Evolutionary conservation across 2,329 filamentous ascomycete species (phyloP), one percentile per base, ranked within the genome.

Genomic region (Clarireedia hainanense): DNA sequence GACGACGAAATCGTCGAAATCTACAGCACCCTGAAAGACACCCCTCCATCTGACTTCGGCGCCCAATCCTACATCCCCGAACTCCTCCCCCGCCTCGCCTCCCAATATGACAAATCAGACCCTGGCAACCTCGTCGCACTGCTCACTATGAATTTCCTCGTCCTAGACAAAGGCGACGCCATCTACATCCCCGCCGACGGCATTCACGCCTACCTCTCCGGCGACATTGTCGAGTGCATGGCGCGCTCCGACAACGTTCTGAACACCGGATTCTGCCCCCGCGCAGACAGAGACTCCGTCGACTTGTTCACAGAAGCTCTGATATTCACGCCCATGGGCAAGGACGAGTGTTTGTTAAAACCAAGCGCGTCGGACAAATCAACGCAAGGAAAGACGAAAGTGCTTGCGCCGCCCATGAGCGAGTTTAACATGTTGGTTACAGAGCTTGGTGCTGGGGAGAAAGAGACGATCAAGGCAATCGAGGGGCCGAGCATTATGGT

Each of bases 221-320:
- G 89, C 54, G 91, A 97, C 68, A 96, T 97, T 63, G 89, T 97
- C 69, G 92, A 97, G 74, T 97, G 92, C 78, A 97, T 97, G 92
- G 92, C 92, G 0, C 86, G 89, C 6, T 95, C 89, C n/a, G 92
- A 97, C 78, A 97, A 97, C 62, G 86, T 91, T 2, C 74, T 91
- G 50, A 88, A 88, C 68, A 82, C 80, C 0, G 86, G 87, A 0
- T 89, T 91, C 73, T 90, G 85, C 62, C 85, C 86, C 0, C 75
- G 75, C 1, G 79, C 81, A 0, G 81, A 88, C 47, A 76, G 85
- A 12, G 79, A 88, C 64, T 81, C 75, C 45, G 74, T 84, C 24
- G 83, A 88, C 17, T 67, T 84, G 27, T 90, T 91, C 69, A 75
- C 75, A 23, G 73, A 78, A 3, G 76, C 79, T 1, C 67, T 91